These are phyloP conservation scores for Cyanodermella asteris DNA, from an alignment of 2,329 filamentous ascomycete species.

Conservation along the genomic window DNA sequence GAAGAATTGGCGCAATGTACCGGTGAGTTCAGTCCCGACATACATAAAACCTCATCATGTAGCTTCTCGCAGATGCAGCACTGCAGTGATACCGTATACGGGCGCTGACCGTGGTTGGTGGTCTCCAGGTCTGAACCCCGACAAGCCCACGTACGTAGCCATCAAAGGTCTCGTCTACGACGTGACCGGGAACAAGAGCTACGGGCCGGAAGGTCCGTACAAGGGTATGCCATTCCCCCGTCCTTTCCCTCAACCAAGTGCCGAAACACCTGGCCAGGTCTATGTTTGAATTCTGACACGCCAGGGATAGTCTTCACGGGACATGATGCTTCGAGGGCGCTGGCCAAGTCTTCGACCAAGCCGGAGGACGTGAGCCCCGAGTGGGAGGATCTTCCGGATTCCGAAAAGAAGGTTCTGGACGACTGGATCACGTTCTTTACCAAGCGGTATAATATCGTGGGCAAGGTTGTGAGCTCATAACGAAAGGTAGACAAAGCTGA, in stretches of 20 bases:
- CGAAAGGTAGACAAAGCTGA: too few relatives aligned
- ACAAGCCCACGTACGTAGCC: conserved; percentile 34
- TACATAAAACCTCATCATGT: background rate
- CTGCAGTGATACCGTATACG: background rate
- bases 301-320: conserved; percentile 82
- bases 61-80: conserved; percentile 1
- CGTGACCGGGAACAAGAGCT: conserved; percentile 72
- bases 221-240: conserved; percentile 37
- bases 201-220: conserved; percentile 64
- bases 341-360: conserved; percentile 72
- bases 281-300: background rate
- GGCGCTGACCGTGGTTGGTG: conserved; percentile 2
- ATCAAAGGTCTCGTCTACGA: conserved; percentile 87
- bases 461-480: conserved; percentile 29
- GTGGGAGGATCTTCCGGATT: conserved; percentile 63
- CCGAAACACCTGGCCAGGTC: conserved; percentile 1
- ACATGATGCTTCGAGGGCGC: conserved; percentile 82
- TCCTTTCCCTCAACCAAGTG: conserved; percentile 1
- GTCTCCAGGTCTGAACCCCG: conserved; percentile 16
- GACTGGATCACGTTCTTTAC: conserved; percentile 96
- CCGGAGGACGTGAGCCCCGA: conserved; percentile 61
- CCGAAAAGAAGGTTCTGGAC: conserved; percentile 62
- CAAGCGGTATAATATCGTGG: conserved; percentile 86
- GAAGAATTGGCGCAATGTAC: conserved; percentile 64
- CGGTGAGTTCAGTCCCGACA: conserved; percentile 35